Evolutionary conservation across 1,284 basidiomycete species (phyloP).

Genomic region (Megacollybia platyphylla): DNA sequence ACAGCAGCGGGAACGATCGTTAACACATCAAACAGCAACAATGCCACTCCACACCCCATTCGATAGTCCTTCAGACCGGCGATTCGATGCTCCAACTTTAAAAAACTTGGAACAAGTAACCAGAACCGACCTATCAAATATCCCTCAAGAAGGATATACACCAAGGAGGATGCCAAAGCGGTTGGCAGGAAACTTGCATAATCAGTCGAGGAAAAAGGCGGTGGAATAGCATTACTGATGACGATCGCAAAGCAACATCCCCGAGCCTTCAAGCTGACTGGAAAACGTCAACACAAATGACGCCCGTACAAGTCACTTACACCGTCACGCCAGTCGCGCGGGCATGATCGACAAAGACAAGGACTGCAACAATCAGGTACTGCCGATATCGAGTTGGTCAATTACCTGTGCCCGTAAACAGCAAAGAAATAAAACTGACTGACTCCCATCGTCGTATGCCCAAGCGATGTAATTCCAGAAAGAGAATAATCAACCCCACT

Average conservation of each 20-base stretch:
- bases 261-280: slow-evolving; percentile 8
- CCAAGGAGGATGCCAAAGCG: slow-evolving; percentile 25
- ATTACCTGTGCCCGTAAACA: slow-evolving; percentile 28
- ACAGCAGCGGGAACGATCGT: slow-evolving; percentile 27
- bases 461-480: slow-evolving; percentile 23
- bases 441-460: slow-evolving; percentile 21
- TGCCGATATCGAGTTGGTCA: neutral
- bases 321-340: slow-evolving; percentile 23
- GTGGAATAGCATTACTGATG: slow-evolving; percentile 20
- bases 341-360: slow-evolving; percentile 30
- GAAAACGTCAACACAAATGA: slow-evolving; percentile 1
- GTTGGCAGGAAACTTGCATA: slow-evolving; percentile 25
- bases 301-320: slow-evolving; percentile 11
- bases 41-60: slow-evolving; percentile 21
- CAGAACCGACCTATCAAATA: slow-evolving; percentile 26
- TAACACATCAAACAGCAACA: slow-evolving; percentile 32
- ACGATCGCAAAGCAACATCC: slow-evolving; percentile 20
- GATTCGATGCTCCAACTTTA: slow-evolving; percentile 14
- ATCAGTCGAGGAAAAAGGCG: slow-evolving; percentile 2
- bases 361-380: slow-evolving; percentile 15
- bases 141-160: slow-evolving; percentile 27
- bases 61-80: slow-evolving; percentile 16
- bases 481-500: slow-evolving; percentile 28
- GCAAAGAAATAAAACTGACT: slow-evolving; percentile 17
- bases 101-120: slow-evolving; percentile 14